phyloP scores from a whole-genome alignment of 352 stramenopile genomes.

The Phytophthora tubulina region DNA sequence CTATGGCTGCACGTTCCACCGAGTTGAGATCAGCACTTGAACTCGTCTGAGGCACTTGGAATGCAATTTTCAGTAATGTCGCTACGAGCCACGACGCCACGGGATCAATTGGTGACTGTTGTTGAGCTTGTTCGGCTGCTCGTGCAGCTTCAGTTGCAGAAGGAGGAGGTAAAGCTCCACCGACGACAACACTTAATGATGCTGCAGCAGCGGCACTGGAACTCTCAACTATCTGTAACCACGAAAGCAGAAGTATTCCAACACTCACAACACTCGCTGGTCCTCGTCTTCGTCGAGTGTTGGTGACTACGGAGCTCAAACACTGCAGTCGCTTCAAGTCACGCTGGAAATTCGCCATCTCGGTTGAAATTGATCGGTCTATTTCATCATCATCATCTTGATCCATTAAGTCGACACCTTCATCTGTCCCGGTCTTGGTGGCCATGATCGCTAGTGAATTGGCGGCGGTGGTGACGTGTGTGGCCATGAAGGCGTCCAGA shows the following conservation, averaged over 20 bases:
- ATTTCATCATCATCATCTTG: constrained; percentile 10
- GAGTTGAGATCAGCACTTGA: constrained; percentile 23
- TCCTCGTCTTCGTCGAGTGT: constrained; percentile 17
- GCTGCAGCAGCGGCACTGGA: constrained; percentile 34
- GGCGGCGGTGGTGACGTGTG: constrained; percentile 39
- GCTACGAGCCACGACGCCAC: constrained; percentile 62
- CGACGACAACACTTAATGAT: constrained; percentile 2
- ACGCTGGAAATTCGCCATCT: constrained; percentile 22
- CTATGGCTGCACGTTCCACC: constrained; percentile 16
- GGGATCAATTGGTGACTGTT: constrained; percentile 25
- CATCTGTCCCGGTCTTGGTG: constrained; percentile 8
- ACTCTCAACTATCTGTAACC: constrained; percentile 52
- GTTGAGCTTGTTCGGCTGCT: constrained; percentile 23
- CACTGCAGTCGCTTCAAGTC: constrained; percentile 46
- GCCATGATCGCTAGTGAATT: constrained; percentile 16
- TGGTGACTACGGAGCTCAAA: constrained; percentile 35
- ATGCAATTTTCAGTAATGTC: constrained; percentile 44
- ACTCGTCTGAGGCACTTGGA: constrained; percentile 25
- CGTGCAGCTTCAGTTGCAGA: constrained; percentile 23
- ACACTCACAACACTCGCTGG: constrained; percentile 23
- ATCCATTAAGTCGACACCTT: neutral
- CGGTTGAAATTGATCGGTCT: neutral
- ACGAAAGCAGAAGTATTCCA: constrained; percentile 43
- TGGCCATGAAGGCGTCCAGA: constrained; percentile 68
- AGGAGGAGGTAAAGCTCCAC: constrained; percentile 10